phyloP scores from a whole-genome alignment of 441 rosid species.

The Capsella rubella region DNA sequence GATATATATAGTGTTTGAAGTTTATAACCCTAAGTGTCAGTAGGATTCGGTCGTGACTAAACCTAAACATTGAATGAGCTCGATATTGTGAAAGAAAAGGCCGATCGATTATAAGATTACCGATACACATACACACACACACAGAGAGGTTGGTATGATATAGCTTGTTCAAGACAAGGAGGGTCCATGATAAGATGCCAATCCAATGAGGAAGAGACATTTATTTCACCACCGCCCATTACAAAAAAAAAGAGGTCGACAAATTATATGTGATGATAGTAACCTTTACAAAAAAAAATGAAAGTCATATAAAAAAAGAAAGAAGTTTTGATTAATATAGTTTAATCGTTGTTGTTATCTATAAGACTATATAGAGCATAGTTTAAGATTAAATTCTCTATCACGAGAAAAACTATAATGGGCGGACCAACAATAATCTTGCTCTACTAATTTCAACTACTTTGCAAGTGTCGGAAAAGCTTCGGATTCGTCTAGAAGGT shows the following conservation, averaged over 20 bases:
- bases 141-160: not conserved
- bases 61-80: not conserved
- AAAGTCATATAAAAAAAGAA: not conserved
- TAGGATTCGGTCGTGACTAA: not conserved
- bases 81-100: conserved; percentile 1
- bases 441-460: not conserved
- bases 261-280: conserved; percentile 23
- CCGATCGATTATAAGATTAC: not conserved
- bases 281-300: conserved; percentile 9
- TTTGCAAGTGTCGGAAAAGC: not conserved
- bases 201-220: conserved; percentile 34
- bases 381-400: conserved; percentile 11
- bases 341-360: not conserved
- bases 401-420: conserved; percentile 24
- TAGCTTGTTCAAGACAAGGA: conserved; percentile 12
- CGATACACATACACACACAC: not conserved
- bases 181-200: conserved; percentile 37
- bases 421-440: conserved; percentile 9
- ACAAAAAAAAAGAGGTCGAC: not conserved
- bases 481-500: not conserved
- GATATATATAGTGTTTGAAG: not conserved
- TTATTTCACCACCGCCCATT: conserved; percentile 32
- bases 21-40: not conserved
- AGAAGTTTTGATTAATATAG: not conserved
- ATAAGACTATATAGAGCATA: not conserved